Base-by-base conservation (phyloP, 805 yeast genomes). In the Zygotorulaspora danielsina region DNA sequence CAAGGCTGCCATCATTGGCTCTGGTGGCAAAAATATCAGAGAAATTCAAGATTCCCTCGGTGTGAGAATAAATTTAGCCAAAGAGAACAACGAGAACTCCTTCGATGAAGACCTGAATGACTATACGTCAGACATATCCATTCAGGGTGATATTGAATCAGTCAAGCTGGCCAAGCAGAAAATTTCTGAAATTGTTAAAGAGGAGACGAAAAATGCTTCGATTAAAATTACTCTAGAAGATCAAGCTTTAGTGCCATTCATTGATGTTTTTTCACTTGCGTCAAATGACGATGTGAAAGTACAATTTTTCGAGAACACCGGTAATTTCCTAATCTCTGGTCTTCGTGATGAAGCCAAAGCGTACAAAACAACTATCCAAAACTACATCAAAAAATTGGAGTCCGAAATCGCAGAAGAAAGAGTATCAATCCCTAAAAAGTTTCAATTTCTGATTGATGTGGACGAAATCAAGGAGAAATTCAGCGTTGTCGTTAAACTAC, bases 101-200 rank as follows among this genome's bases (percentile, higher is more conserved):
- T 70, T 59, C 25, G 76, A 70, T 40, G 80, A 74, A 21, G 86
- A 80, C 47, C 61, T 77, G 36, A 76, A 75, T 53, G 81, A 81
- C 25, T 76, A 70, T 34, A 59, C 75, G n/a, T 71, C 83, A 21
- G 67, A 70, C 22, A 81, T 89, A 39, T 65, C 78, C 19, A 68
- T 89, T 40, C 82, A 77, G 44, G 97, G 97, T 65, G 95, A 88
- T 57, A 73, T 76, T 44, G 94, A 84, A 58, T 88, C 96, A 39
- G 84, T 84, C 51, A 74, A 72, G 47, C 71, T 72, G 35, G 96
- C 97, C 20, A 81, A 81, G 56, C 61, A 66, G 24, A 77, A 72
- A 57, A 87, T 90, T 48, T 50, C 76, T 55, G 77, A 75, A 15
- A 83, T 88, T 53, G 94, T 88, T 35, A 73, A 76, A 54, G 84